Base-by-base conservation (phyloP, 805 yeast species). In the Metschnikowia lunata region DNA sequence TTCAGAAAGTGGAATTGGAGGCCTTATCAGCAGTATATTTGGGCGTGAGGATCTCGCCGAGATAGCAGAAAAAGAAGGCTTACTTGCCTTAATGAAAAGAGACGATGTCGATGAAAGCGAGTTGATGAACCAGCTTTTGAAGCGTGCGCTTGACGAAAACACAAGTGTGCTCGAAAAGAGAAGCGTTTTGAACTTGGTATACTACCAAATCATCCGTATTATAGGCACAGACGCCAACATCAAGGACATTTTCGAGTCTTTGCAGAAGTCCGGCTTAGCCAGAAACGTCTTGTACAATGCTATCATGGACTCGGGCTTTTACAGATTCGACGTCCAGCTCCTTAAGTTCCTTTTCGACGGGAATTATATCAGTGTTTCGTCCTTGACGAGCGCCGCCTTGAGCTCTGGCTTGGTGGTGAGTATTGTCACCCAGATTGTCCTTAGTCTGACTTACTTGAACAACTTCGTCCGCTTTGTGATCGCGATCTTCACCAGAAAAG, bases 221-320 rank as follows among this genome's bases (percentile, higher is more conserved):
- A 45, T 58, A n/a, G 56, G 52, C 18, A 42, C 56, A 10, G 48
- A 51, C 40, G 45, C 48, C 41, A 51, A 50, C 34, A 39, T 54
- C 18, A 58, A 52, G 37, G 49, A 49, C 28, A 49, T 58, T 14
- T 49, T 51, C 40, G 57, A 49, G 38, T 56, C 60, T 5, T 51
- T 58, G 47, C 40, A 44, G 12, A 56, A 56, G 47, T 56, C 60
- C 8, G 61, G 61, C n/a, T 51, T 58, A 36, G 61, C 50, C 18
- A 48, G 51, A 10, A 53, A 53, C 14, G 51, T 56, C 28, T 45
- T 52, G 15, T 43, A 52, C 42, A 48, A 47, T 18, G 49, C 49
- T 6, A 36, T 58, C 28, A 44, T 45, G 10, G 57, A 58, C 43
- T 35, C 50, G 1, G 52, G 47, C 34, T 50, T 49, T 43, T 55